Evolutionary conservation across 2,329 filamentous ascomycete species (phyloP), one percentile per base, ranked within the genome.

Genomic region (Beauveria varroae): DNA sequence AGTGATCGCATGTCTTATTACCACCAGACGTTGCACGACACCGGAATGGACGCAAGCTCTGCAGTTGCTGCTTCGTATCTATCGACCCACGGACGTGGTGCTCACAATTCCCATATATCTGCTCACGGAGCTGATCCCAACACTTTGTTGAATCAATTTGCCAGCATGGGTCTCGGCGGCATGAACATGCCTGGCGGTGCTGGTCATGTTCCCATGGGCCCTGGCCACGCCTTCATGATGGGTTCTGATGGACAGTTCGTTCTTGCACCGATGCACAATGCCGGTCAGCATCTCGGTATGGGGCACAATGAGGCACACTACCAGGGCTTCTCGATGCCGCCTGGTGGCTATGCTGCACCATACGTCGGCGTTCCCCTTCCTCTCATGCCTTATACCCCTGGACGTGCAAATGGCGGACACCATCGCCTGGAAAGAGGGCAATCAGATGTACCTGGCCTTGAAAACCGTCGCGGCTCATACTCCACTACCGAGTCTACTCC

Each of bases 401-500:
- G 78, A n/a, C 80, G 81, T 20, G 69, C 77, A 37, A 71, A 74
- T 37, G 70, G 73, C 8, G 70, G 75, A 20, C 75, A 78, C 46
- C 76, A 80, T 63, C 81, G 79, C 37, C 72, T 76, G 54, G 79
- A 82, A 40, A 75, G 73, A 67, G 74, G 71, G 16, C 78, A 79
- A 55, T 77, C 78, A 30, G 82, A 87, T 41, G 81, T 87, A 57
- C 86, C 85, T 20, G 81, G 78, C 37, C 76, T 88, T 34, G 85
- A 88, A 66, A 87, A 87, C 63, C 85, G 86, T 26, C 84, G 86
- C 57, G 84, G 83, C 18, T 88, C 86, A 2, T 87, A 88, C 71
- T 88, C 86, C 1, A 88, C 86, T 30, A 88, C 81, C 4, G 86
- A 87, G 71, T 88, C 86, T 8, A 82, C 84, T 28, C 82, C 85